A percentile compares a stretch with the other conserved stretches of the same genome.
Evolutionary conservation across 2,329 filamentous ascomycete genomes (phyloP).

Genomic region (Dothidotthia symphoricarpi): DNA sequence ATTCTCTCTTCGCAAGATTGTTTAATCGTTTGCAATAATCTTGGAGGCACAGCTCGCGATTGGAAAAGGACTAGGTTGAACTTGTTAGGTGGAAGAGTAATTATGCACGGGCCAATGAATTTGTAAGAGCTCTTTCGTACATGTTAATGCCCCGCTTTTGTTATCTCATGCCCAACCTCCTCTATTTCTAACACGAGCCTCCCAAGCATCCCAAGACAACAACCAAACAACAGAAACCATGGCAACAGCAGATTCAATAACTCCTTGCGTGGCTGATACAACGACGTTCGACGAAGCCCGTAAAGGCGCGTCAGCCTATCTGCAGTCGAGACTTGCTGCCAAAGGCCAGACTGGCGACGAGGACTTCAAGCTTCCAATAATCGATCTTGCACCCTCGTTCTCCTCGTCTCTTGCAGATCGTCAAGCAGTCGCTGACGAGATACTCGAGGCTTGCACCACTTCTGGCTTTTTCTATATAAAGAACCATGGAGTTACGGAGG

Average conservation of each 20-base stretch:
- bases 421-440: conserved; percentile 40
- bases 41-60: too few species aligned
- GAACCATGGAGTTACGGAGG: conserved; percentile 36
- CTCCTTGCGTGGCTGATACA: background rate
- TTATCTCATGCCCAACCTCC: too few species aligned
- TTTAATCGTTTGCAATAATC: too few species aligned
- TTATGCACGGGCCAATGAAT: too few species aligned
- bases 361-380: conserved; percentile 39
- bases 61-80: too few species aligned
- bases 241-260: conserved; percentile 1
- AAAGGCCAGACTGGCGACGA: conserved; percentile 12
- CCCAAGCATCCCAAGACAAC: background rate
- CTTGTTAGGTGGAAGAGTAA: too few species aligned
- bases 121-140: too few species aligned
- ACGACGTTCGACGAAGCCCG: conserved; percentile 34
- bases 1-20: too few species aligned
- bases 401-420: conserved; percentile 32
- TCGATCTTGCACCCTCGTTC: conserved; percentile 42
- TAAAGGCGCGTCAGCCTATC: conserved; percentile 37
- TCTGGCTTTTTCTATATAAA: conserved; percentile 47
- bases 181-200: too few species aligned
- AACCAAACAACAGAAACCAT: background rate
- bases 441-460: conserved; percentile 41
- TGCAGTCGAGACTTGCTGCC: conserved; percentile 33
- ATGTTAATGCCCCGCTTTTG: too few species aligned